Base-by-base conservation (phyloP, 352 stramenopile genomes). In the Globisporangium splendens region DNA sequence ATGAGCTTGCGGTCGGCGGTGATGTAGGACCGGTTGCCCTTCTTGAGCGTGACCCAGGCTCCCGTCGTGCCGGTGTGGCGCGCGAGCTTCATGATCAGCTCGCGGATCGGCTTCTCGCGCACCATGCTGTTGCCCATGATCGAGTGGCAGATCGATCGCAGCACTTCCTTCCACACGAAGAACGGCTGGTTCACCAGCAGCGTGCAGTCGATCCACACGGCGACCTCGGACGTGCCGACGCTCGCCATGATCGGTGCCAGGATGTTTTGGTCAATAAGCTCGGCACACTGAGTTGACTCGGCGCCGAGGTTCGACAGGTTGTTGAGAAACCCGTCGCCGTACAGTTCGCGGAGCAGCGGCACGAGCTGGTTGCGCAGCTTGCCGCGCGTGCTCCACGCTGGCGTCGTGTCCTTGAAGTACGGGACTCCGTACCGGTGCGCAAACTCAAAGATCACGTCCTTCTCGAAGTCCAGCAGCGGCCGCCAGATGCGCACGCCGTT, bases 321-420 rank as follows among this genome's bases (percentile, higher is more conserved):
- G 52, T 87, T 80, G 7, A 92, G 69, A 54, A 93, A 92, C 22
- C 85, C 84, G 52, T 89, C 79, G 50, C 96, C 97, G 72, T 98
- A 99, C 61, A 99, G 95, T 55, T 99, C 95, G 20, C 92, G 66
- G 24, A 99, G 70, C 46, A 98, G 70, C 11, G 97, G 96, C 52
- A 99, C 69, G 10, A 99, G 71, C 61, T 96, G 84, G 62, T 96
- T 97, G 42, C 96, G 85, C 38, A 99, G 69, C 69, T 99, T 99
- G 46, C 96, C 96, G 61, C 97, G 79, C 28, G 96, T 99, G 41
- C 91, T 98, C 97, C 97, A 99, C 61, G 86, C 77, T 7, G 96
- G 94, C 31, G 95, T 99, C 46, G 95, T 98, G 80, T 99, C 96
- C 70, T 98, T 98, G 66, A 98, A 98, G 62, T 98, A 99, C 7